Conservation (phyloP, 176 grass and related monocot species). For the Triticum dicoccoides region DNA sequence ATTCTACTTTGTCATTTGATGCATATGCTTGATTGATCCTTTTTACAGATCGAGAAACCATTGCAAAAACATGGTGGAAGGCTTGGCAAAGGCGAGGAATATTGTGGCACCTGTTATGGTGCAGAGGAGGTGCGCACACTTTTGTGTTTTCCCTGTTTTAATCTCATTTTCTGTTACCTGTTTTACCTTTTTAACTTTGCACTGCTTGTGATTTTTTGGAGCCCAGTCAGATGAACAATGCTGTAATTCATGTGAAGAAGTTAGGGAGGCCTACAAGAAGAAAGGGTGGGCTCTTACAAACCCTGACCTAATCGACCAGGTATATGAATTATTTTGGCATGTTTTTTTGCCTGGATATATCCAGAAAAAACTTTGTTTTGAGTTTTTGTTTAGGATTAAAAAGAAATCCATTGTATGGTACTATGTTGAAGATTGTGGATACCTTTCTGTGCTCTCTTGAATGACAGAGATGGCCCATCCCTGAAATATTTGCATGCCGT, state of each 20-base stretch:
- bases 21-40: constrained; percentile 5
- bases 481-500: not conserved
- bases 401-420: not conserved
- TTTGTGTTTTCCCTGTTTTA: not conserved
- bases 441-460: not conserved
- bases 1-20: constrained; percentile 16
- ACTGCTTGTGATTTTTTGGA: constrained; percentile 6
- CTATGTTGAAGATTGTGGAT: constrained; percentile 1
- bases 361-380: not conserved
- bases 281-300: constrained; percentile 95
- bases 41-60: constrained; percentile 83
- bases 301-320: constrained; percentile 90
- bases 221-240: constrained; percentile 89
- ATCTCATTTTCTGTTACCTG: not conserved
- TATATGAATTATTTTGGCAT: constrained; percentile 34
- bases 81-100: constrained; percentile 80
- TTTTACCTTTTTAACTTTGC: constrained; percentile 10
- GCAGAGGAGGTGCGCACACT: constrained; percentile 59
- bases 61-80: constrained; percentile 97
- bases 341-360: constrained; percentile 7
- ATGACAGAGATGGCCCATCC: not conserved
- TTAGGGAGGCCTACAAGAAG: constrained; percentile 91
- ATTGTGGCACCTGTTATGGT: constrained; percentile 98
- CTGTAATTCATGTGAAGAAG: constrained; percentile 98
- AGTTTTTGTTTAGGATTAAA: constrained; percentile 6